These are phyloP conservation scores for Castanea sativa DNA, from an alignment of 306 rosid species.

Conservation along the genomic window DNA sequence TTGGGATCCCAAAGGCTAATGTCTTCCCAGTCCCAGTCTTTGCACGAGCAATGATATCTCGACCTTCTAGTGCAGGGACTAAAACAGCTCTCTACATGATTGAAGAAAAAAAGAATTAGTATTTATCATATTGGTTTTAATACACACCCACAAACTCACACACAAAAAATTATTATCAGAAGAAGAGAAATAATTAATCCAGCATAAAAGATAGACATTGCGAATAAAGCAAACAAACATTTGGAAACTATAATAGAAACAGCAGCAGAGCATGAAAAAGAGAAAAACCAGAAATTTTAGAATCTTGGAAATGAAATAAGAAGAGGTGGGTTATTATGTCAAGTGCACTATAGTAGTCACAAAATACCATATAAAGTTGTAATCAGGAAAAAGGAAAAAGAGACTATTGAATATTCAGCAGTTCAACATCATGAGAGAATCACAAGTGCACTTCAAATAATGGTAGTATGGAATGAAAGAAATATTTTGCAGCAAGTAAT, in stretches of 20 bases:
- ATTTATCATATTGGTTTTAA: no score
- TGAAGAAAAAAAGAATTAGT: neutral
- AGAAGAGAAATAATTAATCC: neutral
- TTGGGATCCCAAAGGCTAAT: slow-evolving; percentile 88
- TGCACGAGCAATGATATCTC: slow-evolving; percentile 93
- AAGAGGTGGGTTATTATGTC: neutral
- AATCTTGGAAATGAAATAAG: neutral
- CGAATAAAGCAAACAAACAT: neutral
- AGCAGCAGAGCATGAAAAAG: neutral
- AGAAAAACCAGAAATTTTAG: neutral
- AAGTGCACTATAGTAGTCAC: neutral
- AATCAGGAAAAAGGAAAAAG: neutral
- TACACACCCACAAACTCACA: neutral
- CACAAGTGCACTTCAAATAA: neutral
- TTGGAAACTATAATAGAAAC: neutral
- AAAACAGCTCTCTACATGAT: slow-evolving; percentile 82
- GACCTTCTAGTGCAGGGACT: slow-evolving; percentile 86
- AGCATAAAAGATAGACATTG: neutral
- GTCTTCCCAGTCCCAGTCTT: slow-evolving; percentile 99
- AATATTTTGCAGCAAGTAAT: neutral
- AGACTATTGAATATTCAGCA: neutral
- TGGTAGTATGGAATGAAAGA: neutral
- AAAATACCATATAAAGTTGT: neutral
- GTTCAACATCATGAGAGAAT: neutral
- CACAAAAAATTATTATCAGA: neutral